Percentiles rank a stretch among this genome's conserved stretches.
phyloP scores from a whole-genome alignment of 192 early-diverging fungal genomes.

The Martensiomyces pterosporus region DNA sequence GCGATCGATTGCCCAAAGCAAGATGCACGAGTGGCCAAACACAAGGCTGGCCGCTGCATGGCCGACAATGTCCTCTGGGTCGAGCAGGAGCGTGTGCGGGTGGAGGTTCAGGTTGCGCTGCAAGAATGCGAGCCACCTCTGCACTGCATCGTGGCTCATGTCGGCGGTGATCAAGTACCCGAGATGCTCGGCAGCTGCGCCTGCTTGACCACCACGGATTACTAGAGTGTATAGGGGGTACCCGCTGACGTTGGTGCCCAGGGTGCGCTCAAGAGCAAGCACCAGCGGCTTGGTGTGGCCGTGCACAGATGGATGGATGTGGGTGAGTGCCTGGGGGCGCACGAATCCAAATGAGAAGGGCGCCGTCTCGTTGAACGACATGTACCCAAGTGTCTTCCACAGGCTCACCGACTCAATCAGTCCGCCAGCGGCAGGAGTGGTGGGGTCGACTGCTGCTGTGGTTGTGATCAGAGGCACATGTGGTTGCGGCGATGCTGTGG shows the following conservation, averaged over 20 bases:
- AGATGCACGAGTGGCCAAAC: not conserved
- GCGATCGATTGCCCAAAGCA: not conserved
- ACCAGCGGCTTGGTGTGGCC: not conserved
- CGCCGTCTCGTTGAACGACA: not conserved
- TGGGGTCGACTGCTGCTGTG: too few relatives aligned
- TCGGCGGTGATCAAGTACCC: not conserved
- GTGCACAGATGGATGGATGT: not conserved
- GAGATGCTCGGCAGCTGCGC: not conserved
- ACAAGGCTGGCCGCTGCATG: not conserved
- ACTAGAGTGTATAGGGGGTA: not conserved
- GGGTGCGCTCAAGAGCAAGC: not conserved
- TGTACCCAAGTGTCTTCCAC: not conserved
- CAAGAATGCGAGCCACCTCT: not conserved
- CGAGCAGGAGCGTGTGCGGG: not conserved
- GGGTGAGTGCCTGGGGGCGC: not conserved
- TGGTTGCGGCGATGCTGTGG: too few relatives aligned
- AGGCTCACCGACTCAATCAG: not conserved
- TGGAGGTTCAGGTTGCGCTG: not conserved
- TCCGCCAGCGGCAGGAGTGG: too few relatives aligned
- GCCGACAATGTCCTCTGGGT: not conserved
- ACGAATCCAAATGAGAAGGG: not conserved
- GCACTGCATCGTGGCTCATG: not conserved
- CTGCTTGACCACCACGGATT: not conserved
- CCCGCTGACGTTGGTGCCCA: not conserved
- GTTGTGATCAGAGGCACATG: too few relatives aligned